Conservation (phyloP, 2,329 filamentous ascomycete species). For the Fusarium pseudoanthophilum region DNA sequence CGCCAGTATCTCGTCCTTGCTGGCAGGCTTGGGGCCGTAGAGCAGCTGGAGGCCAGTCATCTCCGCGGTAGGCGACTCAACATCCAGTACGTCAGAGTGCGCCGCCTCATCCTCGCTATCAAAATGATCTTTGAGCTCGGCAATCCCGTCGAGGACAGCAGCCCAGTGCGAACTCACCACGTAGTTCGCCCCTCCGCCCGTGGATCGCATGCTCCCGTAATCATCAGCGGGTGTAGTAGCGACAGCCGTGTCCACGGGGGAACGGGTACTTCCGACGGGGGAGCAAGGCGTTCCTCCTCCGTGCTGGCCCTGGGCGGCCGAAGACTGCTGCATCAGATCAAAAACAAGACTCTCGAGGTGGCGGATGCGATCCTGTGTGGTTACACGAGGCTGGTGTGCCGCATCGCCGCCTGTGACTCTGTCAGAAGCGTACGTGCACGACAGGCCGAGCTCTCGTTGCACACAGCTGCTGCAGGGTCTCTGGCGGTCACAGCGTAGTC, state of each 20-base stretch:
- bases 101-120: constrained; percentile 43
- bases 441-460: constrained; percentile 5
- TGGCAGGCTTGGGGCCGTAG: constrained; percentile 45
- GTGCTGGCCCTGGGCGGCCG: not conserved
- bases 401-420: not conserved
- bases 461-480: constrained; percentile 16
- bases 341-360: constrained; percentile 47
- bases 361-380: constrained; percentile 14
- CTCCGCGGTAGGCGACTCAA: not conserved
- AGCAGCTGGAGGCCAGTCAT: constrained; percentile 44
- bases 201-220: constrained; percentile 46
- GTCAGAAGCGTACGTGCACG: constrained; percentile 9
- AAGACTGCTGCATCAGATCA: constrained; percentile 38
- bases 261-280: not conserved
- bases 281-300: not conserved
- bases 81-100: not conserved
- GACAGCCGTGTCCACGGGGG: not conserved
- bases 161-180: constrained; percentile 54
- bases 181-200: constrained; percentile 45
- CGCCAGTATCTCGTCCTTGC: constrained; percentile 47
- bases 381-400: not conserved
- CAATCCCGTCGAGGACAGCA: constrained; percentile 54
- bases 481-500: constrained; percentile 23
- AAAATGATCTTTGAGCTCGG: constrained; percentile 52
- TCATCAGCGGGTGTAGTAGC: constrained; percentile 42